Conservation (phyloP, 1,284 basidiomycete species). For the Coriolopsis trogii region DNA sequence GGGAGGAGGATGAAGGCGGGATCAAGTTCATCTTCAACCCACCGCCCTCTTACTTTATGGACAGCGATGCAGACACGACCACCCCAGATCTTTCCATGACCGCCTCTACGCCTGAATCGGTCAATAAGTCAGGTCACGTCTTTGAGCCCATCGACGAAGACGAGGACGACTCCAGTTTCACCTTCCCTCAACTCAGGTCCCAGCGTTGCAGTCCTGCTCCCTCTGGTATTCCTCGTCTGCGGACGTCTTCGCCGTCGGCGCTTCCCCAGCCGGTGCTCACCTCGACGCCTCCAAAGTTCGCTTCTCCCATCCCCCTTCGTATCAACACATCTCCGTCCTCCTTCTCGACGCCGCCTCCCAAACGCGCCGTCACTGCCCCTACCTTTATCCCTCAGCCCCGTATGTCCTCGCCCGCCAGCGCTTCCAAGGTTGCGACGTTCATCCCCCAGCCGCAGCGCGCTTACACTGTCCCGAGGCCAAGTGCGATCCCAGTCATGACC, state of each 20-base stretch:
- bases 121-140: slow-evolving; percentile 12
- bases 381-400: slow-evolving; percentile 55
- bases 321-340: slow-evolving; percentile 25
- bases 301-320: slow-evolving; percentile 27
- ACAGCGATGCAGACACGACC: slow-evolving; percentile 13
- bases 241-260: slow-evolving; percentile 37
- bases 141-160: slow-evolving; percentile 34
- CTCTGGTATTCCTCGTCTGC: slow-evolving; percentile 56
- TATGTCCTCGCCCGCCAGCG: slow-evolving; percentile 27
- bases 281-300: slow-evolving; percentile 25
- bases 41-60: slow-evolving; percentile 38
- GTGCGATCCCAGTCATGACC: slow-evolving; percentile 35
- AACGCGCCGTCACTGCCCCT: slow-evolving; percentile 46
- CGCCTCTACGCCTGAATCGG: slow-evolving; percentile 20
- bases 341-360: slow-evolving; percentile 49
- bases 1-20: slow-evolving; percentile 57
- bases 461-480: slow-evolving; percentile 22
- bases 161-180: slow-evolving; percentile 35
- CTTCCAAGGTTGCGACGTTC: slow-evolving; percentile 45
- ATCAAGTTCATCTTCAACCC: slow-evolving; percentile 72
- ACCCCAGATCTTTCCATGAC: slow-evolving; percentile 25
- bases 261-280: slow-evolving; percentile 23
- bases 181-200: slow-evolving; percentile 20
- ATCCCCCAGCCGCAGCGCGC: slow-evolving; percentile 51
- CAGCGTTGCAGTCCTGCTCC: slow-evolving; percentile 37